These are phyloP conservation scores for Ceratocystiopsis minuta DNA, from an alignment of 2,329 filamentous ascomycete species.

Conservation along the genomic window DNA sequence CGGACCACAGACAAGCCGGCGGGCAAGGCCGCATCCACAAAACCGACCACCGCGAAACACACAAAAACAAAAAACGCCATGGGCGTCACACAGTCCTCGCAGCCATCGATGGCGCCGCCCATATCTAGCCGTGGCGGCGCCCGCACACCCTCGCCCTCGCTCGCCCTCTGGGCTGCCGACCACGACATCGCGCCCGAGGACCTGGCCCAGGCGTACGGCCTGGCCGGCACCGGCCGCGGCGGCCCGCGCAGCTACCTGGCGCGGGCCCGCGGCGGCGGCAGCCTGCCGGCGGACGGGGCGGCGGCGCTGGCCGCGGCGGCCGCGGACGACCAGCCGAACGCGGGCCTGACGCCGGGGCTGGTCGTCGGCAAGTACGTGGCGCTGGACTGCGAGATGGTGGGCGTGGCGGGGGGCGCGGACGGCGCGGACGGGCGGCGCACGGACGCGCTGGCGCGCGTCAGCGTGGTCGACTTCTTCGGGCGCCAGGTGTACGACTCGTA, in stretches of 20 bases:
- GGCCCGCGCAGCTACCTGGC: background rate
- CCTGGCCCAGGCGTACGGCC: conserved; percentile 42
- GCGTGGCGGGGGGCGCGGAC: conserved; percentile 51
- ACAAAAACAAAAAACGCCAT: conserved; percentile 19
- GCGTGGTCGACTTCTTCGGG: conserved; percentile 84
- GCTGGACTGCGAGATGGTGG: conserved; percentile 97
- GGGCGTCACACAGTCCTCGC: conserved; percentile 37
- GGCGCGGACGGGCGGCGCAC: conserved; percentile 16
- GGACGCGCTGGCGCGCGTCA: conserved; percentile 70
- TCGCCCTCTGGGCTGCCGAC: conserved; percentile 42
- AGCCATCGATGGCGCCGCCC: conserved; percentile 16
- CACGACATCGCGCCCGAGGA: conserved; percentile 42
- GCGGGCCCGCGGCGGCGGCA: background rate
- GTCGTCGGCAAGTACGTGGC: conserved; percentile 79
- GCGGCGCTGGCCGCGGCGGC: conserved; percentile 20
- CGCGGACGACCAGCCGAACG: conserved; percentile 35
- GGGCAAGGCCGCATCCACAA: background rate
- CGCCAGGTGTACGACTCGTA: conserved; percentile 88
- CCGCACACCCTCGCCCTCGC: conserved; percentile 24
- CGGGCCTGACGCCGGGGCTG: conserved; percentile 40
- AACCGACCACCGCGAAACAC: background rate
- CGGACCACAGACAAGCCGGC: background rate
- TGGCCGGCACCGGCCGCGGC: conserved; percentile 20
- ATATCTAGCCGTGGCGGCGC: conserved; percentile 4
- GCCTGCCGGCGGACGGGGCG: background rate